phyloP scores from a whole-genome alignment of 2,329 filamentous ascomycete genomes.

The Cercospora janseana region DNA sequence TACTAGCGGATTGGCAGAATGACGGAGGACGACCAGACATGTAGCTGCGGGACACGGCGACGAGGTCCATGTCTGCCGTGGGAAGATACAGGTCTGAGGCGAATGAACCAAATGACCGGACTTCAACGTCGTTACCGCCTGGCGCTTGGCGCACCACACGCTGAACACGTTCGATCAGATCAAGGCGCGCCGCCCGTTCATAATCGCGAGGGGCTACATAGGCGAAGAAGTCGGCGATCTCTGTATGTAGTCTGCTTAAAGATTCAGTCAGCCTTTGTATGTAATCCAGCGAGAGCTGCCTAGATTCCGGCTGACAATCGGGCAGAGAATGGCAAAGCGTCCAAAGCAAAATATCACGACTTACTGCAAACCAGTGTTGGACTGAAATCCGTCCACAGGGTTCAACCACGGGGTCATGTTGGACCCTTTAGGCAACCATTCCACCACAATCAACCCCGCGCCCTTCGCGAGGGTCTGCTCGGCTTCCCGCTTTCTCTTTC shows the following conservation, averaged over 20 bases:
- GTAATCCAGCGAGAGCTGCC: too few species aligned
- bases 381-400: slow-evolving; percentile 47
- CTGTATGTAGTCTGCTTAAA: slow-evolving; percentile 68
- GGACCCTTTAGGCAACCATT: slow-evolving; percentile 44
- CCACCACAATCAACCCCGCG: slow-evolving; percentile 41
- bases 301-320: too few species aligned
- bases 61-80: slow-evolving; percentile 90
- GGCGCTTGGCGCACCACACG: slow-evolving; percentile 51
- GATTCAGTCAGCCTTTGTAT: slow-evolving; percentile 11
- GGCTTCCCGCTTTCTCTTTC: slow-evolving; percentile 66
- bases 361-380: slow-evolving; percentile 30
- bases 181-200: slow-evolving; percentile 71
- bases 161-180: slow-evolving; percentile 69
- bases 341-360: too few species aligned
- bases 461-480: slow-evolving; percentile 16
- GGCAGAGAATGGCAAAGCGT: too few species aligned
- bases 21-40: slow-evolving; percentile 53
- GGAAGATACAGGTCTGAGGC: slow-evolving; percentile 72
- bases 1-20: slow-evolving; percentile 52
- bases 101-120: slow-evolving; percentile 88
- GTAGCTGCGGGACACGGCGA: slow-evolving; percentile 66
- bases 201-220: slow-evolving; percentile 75
- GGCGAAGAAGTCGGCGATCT: slow-evolving; percentile 84
- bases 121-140: slow-evolving; percentile 50
- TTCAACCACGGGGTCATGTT: slow-evolving; percentile 62